These are phyloP conservation scores for Cerioporus squamosus DNA, from an alignment of 1,284 basidiomycete species.

Conservation along the genomic window DNA sequence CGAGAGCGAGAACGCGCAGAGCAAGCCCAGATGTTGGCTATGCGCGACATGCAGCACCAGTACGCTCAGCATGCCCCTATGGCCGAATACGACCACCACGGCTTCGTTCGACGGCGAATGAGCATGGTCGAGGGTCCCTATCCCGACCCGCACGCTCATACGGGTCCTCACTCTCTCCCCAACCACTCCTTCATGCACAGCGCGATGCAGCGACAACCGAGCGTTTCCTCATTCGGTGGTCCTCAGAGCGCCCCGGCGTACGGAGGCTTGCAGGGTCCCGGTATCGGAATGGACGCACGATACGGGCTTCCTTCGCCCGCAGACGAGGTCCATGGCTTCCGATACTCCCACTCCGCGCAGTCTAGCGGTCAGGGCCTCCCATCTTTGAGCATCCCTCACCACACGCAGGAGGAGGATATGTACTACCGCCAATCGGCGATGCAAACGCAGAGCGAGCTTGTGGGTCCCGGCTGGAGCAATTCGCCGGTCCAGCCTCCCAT, in stretches of 20 bases:
- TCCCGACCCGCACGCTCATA: constrained; percentile 22
- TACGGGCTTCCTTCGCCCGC: constrained; percentile 22
- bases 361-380: constrained; percentile 14
- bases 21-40: constrained; percentile 14
- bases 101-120: constrained; percentile 20
- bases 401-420: constrained; percentile 16
- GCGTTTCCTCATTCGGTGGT: constrained; percentile 14
- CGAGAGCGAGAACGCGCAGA: constrained; percentile 31
- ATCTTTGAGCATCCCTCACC: constrained; percentile 19
- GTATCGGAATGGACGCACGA: constrained; percentile 22
- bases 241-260: constrained; percentile 18
- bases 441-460: constrained; percentile 21
- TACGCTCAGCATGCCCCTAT: constrained; percentile 16
- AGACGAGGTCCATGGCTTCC: constrained; percentile 21
- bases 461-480: constrained; percentile 11
- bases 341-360: constrained; percentile 10
- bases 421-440: constrained; percentile 17
- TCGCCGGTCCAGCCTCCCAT: background rate
- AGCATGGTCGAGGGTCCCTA: constrained; percentile 23
- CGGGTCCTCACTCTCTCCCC: constrained; percentile 17
- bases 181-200: constrained; percentile 20
- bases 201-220: constrained; percentile 14
- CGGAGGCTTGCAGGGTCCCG: constrained; percentile 15
- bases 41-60: constrained; percentile 20
- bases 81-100: constrained; percentile 23